Conservation (phyloP, 2,329 filamentous ascomycete species). For the Zymoseptoria passerinii region DNA sequence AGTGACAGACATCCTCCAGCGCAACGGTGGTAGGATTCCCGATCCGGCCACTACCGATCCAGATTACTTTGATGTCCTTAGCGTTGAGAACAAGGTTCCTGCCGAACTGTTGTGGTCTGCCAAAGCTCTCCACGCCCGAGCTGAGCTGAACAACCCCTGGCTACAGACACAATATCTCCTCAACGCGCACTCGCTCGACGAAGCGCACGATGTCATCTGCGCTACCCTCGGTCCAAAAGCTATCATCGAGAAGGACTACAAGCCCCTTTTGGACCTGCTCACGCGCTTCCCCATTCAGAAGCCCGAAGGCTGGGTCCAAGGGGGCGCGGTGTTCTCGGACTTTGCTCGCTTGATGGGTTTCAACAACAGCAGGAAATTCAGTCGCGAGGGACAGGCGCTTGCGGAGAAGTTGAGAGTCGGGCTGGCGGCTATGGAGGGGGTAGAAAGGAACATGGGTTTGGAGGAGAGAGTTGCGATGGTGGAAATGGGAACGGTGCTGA, state of each 20-base stretch:
- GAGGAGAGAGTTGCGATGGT: conserved; percentile 61
- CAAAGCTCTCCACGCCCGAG: conserved; percentile 73
- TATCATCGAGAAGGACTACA: conserved; percentile 75
- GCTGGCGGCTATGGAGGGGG: conserved; percentile 34
- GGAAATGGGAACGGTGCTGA: conserved; percentile 71
- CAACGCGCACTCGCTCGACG: conserved; percentile 53
- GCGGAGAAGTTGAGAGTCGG: conserved; percentile 27
- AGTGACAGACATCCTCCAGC: conserved; percentile 50
- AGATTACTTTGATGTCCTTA: conserved; percentile 13
- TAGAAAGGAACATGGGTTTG: conserved; percentile 38
- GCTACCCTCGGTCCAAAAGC: conserved; percentile 71
- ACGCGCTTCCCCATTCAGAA: conserved; percentile 55
- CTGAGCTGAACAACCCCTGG: conserved; percentile 58
- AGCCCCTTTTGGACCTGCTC: conserved; percentile 59
- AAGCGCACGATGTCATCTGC: conserved; percentile 78
- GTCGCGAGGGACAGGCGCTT: conserved; percentile 23
- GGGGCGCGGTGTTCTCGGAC: conserved; percentile 64
- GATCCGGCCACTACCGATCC: conserved; percentile 34
- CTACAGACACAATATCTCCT: conserved; percentile 73
- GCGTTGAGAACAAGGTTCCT: conserved; percentile 60
- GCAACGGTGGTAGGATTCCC: conserved; percentile 61
- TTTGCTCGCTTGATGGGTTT: conserved; percentile 16
- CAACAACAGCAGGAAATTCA: conserved; percentile 25
- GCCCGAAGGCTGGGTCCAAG: conserved; percentile 60
- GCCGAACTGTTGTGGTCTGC: conserved; percentile 76